Conservation (phyloP, 257 asterid species). For the Linaria vulgaris region DNA sequence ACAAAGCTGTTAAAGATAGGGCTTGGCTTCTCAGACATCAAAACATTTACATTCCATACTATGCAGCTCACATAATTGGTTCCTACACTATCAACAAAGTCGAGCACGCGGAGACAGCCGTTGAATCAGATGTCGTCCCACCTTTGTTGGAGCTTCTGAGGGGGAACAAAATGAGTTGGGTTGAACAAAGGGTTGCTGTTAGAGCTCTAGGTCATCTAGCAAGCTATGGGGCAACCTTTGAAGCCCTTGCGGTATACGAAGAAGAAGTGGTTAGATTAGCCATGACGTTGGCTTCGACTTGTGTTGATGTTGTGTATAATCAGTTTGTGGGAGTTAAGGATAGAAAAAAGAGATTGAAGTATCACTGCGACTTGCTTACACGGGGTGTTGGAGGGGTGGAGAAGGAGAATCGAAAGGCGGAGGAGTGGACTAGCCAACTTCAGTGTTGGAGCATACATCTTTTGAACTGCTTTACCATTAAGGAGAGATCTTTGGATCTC, state of each 20-base stretch:
- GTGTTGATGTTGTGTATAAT: constrained; percentile 51
- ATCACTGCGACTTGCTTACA: constrained; percentile 57
- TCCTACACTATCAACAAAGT: constrained; percentile 63
- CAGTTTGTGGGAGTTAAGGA: constrained; percentile 53
- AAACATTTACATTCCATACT: constrained; percentile 69
- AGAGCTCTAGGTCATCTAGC: constrained; percentile 87
- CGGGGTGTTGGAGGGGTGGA: constrained; percentile 69
- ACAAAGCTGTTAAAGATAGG: constrained; percentile 42
- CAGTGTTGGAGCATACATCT: constrained; percentile 87
- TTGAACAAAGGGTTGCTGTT: constrained; percentile 83
- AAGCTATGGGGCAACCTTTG: constrained; percentile 59
- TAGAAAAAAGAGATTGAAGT: constrained; percentile 36
- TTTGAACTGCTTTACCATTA: constrained; percentile 68
- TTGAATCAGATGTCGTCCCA: constrained; percentile 53
- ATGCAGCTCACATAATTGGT: constrained; percentile 85
- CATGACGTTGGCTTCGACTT: constrained; percentile 53
- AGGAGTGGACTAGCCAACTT: constrained; percentile 86
- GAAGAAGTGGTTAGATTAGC: constrained; percentile 53
- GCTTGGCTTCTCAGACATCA: constrained; percentile 60
- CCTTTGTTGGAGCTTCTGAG: constrained; percentile 66
- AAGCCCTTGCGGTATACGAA: constrained; percentile 39
- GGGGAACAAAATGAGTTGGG: constrained; percentile 86
- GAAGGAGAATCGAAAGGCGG: constrained; percentile 66
- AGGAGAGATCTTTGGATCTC: constrained; percentile 50
- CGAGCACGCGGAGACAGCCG: constrained; percentile 48